Evolutionary conservation across 768 basidiomycete genomes (phyloP), one percentile per base, ranked within the genome.

Genomic region (Hericium coralloides): DNA sequence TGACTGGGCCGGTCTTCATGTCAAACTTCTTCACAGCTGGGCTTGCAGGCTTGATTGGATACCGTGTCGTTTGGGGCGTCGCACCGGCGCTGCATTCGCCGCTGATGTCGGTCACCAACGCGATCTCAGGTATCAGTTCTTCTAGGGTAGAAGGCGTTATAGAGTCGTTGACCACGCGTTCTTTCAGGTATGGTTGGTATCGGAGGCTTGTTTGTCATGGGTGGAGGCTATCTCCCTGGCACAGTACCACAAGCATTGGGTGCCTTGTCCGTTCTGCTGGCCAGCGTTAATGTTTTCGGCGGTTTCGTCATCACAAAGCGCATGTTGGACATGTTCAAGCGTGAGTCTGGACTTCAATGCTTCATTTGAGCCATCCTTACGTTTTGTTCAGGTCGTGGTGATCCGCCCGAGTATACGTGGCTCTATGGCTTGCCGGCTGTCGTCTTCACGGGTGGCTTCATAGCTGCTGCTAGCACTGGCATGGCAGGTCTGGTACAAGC

Each of bases 301-400:
- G 92, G 92, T 47, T 93, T 92, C 64, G 84, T 91, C 39, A 86
- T 93, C 64, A 92, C 90, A 22, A 92, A 92, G 69, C 84, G 91
- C 45, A 94, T 94, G 92, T 74, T 94, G 59, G 89, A 93, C 65
- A 91, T 94, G 86, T 94, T 94, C 70, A 89, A 88, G 72, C 84
- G 92, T 87, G 68, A 60, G 78, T 60, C 6, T 31, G 10, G 31
- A 36, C 17, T 18, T 3, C 48, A 23, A 49, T 26, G 4, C 53
- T 26, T 2, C 12, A 1, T 37, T 26, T 15, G 14, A 36, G 38
- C 54, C 14, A 20, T 53, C 12, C 18, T 54, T 38, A 17, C 41
- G 36, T 36, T 26, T 37, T 56, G 9, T 57, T 26, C 62, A 89
- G 86, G 87, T 37, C 83, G 84, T 14, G 84, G 82, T 52, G 92